phyloP scores from a whole-genome alignment of 352 stramenopile species.

The Hyaloperonospora arabidopsidis region DNA sequence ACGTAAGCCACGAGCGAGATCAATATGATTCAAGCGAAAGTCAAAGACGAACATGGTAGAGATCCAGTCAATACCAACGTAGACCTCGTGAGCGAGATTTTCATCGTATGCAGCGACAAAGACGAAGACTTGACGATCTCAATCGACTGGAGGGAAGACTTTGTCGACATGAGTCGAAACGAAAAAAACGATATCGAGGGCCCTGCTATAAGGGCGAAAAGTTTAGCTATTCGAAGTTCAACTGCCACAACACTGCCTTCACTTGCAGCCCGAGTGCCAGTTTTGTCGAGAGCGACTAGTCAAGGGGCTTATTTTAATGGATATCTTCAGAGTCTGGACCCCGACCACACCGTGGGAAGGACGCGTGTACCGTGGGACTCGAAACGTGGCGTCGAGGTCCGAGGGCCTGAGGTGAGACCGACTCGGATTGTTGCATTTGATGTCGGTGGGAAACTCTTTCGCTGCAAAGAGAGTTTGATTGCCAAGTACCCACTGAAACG shows the following conservation, averaged over 20 bases:
- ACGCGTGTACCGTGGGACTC: conserved; percentile 27
- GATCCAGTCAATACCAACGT: neutral
- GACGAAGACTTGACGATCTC: neutral
- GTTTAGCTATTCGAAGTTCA: conserved; percentile 4
- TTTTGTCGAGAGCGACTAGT: conserved; percentile 12
- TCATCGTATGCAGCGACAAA: conserved; percentile 6
- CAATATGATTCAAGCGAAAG: conserved; percentile 9
- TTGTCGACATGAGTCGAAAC: too few relatives aligned
- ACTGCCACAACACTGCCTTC: neutral
- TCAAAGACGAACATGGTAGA: conserved; percentile 14
- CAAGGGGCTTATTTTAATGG: conserved; percentile 16
- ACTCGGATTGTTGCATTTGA: conserved; percentile 40
- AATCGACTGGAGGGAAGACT: too few relatives aligned
- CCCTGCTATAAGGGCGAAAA: neutral
- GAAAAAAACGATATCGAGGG: too few relatives aligned
- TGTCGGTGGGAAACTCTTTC: conserved; percentile 59
- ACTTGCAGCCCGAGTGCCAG: conserved; percentile 1
- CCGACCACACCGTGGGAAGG: conserved; percentile 19
- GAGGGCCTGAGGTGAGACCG: conserved; percentile 6
- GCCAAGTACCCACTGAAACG: conserved; percentile 52
- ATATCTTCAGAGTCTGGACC: conserved; percentile 13
- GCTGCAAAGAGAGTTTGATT: conserved; percentile 57
- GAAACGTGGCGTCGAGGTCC: conserved; percentile 21
- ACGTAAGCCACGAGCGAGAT: neutral
- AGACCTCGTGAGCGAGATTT: too few relatives aligned